These are phyloP conservation scores for Terfezia claveryi DNA, from an alignment of 495 filamentous ascomycete genomes.

Conservation along the genomic window DNA sequence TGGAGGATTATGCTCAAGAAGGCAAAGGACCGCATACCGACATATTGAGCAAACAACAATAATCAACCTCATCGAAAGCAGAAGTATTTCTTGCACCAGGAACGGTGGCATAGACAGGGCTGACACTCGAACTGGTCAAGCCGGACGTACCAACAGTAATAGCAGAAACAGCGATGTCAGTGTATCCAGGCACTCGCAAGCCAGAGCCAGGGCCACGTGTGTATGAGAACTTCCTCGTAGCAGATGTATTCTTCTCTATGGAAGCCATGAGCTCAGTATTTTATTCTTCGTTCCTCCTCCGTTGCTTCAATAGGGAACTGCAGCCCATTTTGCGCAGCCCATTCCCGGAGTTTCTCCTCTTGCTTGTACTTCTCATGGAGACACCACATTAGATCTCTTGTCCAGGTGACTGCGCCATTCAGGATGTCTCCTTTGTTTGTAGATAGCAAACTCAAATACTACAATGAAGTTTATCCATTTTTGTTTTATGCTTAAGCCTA, in stretches of 20 bases:
- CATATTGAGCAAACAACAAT: no score
- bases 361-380: constrained; percentile 69
- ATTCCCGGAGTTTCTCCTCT: constrained; percentile 57
- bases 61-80: no score
- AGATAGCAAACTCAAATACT: no score
- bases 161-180: constrained; percentile 68
- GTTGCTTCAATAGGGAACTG: constrained; percentile 60
- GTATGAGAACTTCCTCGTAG: constrained; percentile 44
- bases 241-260: constrained; percentile 51
- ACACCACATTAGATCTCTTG: constrained; percentile 92
- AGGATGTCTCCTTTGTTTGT: constrained; percentile 97
- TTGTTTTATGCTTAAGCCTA: no score
- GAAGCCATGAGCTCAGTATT: constrained; percentile 71
- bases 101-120: constrained; percentile 2
- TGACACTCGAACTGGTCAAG: constrained; percentile 7
- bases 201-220: constrained; percentile 64
- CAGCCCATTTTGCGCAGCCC: constrained; percentile 46
- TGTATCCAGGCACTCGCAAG: constrained; percentile 77
- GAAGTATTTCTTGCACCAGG: constrained; percentile 19
- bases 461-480: no score
- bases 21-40: no score
- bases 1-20: no score
- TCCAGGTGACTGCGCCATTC: constrained; percentile 93
- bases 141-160: constrained; percentile 21
- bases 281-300: constrained; percentile 90